Conservation (phyloP, 1,139 yeast genomes). For the Diutina scorzettiae region DNA sequence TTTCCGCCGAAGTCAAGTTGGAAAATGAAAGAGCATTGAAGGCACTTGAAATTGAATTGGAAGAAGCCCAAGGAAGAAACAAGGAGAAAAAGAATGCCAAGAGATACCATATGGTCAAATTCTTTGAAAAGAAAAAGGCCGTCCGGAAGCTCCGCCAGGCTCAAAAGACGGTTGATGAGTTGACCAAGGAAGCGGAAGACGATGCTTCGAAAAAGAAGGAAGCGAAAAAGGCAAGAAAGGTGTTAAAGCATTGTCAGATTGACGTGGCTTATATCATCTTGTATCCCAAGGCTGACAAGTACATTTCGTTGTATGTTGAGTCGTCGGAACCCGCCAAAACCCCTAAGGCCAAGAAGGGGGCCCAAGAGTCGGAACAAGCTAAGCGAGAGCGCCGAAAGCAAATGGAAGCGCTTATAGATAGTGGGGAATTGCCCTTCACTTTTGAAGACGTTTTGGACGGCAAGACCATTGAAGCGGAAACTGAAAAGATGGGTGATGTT, state of each 20-base stretch:
- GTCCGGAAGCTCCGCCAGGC: conserved; percentile 59
- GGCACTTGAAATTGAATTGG: conserved; percentile 58
- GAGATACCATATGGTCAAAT: conserved; percentile 88
- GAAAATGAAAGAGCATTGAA: conserved; percentile 83
- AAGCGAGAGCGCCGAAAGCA: conserved; percentile 39
- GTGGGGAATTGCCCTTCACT: conserved; percentile 42
- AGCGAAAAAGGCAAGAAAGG: conserved; percentile 38
- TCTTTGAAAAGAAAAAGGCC: conserved; percentile 87
- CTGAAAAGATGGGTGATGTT: not conserved
- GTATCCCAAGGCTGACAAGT: conserved; percentile 73
- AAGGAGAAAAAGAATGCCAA: conserved; percentile 51
- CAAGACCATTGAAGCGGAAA: conserved; percentile 18
- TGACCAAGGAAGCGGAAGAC: conserved; percentile 12
- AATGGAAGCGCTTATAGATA: conserved; percentile 38
- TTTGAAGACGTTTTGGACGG: conserved; percentile 48
- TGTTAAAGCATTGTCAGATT: conserved; percentile 45
- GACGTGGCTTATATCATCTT: conserved; percentile 69
- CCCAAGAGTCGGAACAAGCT: conserved; percentile 35
- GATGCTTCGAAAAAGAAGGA: conserved; percentile 37
- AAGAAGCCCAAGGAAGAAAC: conserved; percentile 35
- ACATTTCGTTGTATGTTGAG: conserved; percentile 62
- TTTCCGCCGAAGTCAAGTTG: conserved; percentile 65
- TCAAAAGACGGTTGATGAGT: conserved; percentile 28
- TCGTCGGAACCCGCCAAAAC: conserved; percentile 15
- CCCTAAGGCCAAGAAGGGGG: conserved; percentile 34